A percentile compares a stretch with the other conserved stretches of the same genome.
These are phyloP conservation scores for Nothophoma quercina DNA, from an alignment of 2,329 filamentous ascomycete species.

Conservation along the genomic window DNA sequence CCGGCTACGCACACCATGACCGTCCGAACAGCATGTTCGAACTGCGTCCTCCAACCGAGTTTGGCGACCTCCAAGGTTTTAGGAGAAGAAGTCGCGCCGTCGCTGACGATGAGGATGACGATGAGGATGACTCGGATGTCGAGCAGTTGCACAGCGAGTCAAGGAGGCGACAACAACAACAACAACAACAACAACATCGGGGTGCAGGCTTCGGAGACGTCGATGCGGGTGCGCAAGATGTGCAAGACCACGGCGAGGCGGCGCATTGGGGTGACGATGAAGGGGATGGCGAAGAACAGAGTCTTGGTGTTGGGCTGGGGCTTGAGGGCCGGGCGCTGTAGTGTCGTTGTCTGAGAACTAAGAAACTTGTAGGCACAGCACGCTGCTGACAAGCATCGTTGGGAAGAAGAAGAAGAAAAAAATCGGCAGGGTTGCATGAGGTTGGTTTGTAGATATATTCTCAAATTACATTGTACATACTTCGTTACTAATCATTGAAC, in stretches of 20 bases:
- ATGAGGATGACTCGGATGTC: constrained; percentile 3
- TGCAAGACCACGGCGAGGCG: constrained; percentile 21
- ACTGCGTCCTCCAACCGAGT: constrained; percentile 38
- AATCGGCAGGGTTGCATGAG: no score
- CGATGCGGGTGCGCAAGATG: constrained; percentile 19
- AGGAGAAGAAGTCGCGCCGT: constrained; percentile 57
- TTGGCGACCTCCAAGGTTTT: constrained; percentile 35
- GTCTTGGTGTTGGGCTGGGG: constrained; percentile 22
- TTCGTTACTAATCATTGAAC: no score
- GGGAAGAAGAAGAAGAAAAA: no score
- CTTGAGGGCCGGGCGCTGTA: not conserved
- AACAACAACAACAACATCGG: constrained; percentile 17
- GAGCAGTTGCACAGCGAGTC: constrained; percentile 5
- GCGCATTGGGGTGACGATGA: constrained; percentile 35
- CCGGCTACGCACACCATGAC: constrained; percentile 28
- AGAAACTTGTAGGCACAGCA: no score
- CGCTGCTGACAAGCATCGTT: no score
- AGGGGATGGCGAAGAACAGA: constrained; percentile 20
- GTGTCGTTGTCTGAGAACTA: not conserved
- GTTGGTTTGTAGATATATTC: no score
- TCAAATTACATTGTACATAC: no score
- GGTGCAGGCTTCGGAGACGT: constrained; percentile 14
- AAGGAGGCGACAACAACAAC: constrained; percentile 11
- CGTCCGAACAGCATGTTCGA: constrained; percentile 49
- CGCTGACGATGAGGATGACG: constrained; percentile 50